Percentiles rank a stretch among this genome's conserved stretches.
These are phyloP conservation scores for Anthoceros angustus DNA, from an alignment of 225 moss, liverwort and hornwort species.

Conservation along the genomic window DNA sequence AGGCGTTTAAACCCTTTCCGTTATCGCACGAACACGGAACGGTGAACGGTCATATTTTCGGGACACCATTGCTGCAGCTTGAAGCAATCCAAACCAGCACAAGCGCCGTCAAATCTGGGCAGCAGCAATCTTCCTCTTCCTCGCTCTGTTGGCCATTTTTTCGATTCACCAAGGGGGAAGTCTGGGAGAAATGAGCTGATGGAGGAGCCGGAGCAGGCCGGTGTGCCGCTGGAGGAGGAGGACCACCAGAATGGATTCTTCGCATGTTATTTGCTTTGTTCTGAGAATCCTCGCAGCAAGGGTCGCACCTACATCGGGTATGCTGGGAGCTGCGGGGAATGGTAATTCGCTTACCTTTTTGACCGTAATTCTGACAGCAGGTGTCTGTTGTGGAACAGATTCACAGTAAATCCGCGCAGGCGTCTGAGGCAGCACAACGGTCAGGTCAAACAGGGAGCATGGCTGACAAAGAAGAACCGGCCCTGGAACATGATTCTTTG, in stretches of 20 bases:
- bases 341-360: neutral
- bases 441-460: slow-evolving; percentile 12
- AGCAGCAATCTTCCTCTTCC: too few relatives aligned
- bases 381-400: neutral
- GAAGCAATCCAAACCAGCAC: too few relatives aligned
- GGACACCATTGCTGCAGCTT: too few relatives aligned
- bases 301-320: slow-evolving; percentile 1
- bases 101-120: too few relatives aligned
- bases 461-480: slow-evolving; percentile 37
- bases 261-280: neutral
- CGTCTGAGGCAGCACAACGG: slow-evolving; percentile 2
- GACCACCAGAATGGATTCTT: neutral
- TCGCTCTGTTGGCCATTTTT: too few relatives aligned
- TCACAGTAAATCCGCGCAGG: neutral
- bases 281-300: neutral
- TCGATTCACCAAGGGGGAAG: too few relatives aligned
- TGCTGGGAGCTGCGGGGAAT: neutral
- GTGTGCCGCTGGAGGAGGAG: neutral
- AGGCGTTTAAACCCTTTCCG: too few relatives aligned
- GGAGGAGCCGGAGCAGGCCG: neutral
- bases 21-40: too few relatives aligned
- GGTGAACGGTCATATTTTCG: too few relatives aligned
- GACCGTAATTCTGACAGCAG: neutral
- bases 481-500: slow-evolving; percentile 99
- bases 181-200: too few relatives aligned